Conservation (phyloP, 257 asterid species). For the Nicotiana attenuata region DNA sequence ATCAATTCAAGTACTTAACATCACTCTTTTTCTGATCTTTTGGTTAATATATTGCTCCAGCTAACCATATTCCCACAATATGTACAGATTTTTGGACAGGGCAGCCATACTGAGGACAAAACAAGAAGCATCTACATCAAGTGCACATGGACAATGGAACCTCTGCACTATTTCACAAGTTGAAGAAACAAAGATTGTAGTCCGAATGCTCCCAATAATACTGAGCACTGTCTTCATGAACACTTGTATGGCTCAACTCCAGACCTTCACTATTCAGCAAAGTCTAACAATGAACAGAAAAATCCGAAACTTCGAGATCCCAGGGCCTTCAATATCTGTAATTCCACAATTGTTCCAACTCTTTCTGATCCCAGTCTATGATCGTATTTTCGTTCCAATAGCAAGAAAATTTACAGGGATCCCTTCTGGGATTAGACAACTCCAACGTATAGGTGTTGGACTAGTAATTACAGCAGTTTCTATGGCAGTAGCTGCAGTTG, state of each 20-base stretch:
- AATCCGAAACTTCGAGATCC: conserved; percentile 46
- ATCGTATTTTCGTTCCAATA: conserved; percentile 16
- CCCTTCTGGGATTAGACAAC: conserved; percentile 21
- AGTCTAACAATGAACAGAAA: conserved; percentile 54
- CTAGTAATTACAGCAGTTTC: not conserved
- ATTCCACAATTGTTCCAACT: conserved; percentile 45
- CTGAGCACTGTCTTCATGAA: conserved; percentile 70
- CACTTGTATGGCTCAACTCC: conserved; percentile 77
- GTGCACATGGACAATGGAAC: conserved; percentile 38
- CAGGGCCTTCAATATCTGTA: conserved; percentile 60
- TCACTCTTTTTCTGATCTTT: not conserved
- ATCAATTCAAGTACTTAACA: conserved; percentile 51
- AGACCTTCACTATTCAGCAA: conserved; percentile 70
- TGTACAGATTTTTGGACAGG: conserved; percentile 48
- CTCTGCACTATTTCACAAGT: conserved; percentile 56
- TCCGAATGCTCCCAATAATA: conserved; percentile 64
- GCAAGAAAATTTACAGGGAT: conserved; percentile 14
- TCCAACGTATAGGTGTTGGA: conserved; percentile 18
- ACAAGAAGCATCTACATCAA: conserved; percentile 12
- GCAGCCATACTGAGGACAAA: conserved; percentile 40
- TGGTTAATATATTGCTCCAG: not conserved
- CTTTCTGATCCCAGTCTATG: conserved; percentile 17
- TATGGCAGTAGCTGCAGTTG: conserved; percentile 5
- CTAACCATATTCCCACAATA: not conserved
- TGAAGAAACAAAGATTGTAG: conserved; percentile 63